phyloP scores from a whole-genome alignment of 1,284 basidiomycete species.

The Hemileia vastatrix region DNA sequence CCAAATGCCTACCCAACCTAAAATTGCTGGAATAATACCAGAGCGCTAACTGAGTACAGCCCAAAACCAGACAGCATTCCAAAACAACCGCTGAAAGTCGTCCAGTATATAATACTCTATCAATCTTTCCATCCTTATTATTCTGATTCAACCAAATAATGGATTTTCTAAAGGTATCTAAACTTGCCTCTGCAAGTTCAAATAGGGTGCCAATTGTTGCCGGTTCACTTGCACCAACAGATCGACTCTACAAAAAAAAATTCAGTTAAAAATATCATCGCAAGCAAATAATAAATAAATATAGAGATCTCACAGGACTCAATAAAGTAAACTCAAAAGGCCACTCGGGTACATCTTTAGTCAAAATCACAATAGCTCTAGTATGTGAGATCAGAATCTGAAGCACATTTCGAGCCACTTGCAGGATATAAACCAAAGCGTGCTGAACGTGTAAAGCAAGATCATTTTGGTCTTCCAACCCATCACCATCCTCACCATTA shows the following conservation, averaged over 20 bases:
- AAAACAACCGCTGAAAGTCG: no score
- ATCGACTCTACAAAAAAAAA: no score
- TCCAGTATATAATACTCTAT: no score
- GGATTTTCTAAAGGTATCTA: constrained; percentile 17
- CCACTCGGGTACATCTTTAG: constrained; percentile 18
- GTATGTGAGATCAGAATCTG: constrained; percentile 19
- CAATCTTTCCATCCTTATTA: no score
- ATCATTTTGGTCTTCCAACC: no score
- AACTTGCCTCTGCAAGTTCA: constrained; percentile 17
- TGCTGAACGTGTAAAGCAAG: constrained; percentile 17
- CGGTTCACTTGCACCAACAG: constrained; percentile 16
- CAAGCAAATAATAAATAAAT: background rate
- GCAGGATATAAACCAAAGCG: constrained; percentile 21
- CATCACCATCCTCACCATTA: background rate
- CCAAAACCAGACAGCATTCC: no score
- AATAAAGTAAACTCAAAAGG: constrained; percentile 16
- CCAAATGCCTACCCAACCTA: no score
- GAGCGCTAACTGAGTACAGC: no score
- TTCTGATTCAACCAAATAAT: no score
- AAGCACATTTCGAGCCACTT: constrained; percentile 16
- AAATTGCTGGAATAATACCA: no score
- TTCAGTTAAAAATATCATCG: background rate
- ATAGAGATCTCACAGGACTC: constrained; percentile 15
- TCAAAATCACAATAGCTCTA: constrained; percentile 18
- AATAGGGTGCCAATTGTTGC: constrained; percentile 19